Conservation (phyloP, 805 yeast genomes). For the Jamesozyma piceae region DNA sequence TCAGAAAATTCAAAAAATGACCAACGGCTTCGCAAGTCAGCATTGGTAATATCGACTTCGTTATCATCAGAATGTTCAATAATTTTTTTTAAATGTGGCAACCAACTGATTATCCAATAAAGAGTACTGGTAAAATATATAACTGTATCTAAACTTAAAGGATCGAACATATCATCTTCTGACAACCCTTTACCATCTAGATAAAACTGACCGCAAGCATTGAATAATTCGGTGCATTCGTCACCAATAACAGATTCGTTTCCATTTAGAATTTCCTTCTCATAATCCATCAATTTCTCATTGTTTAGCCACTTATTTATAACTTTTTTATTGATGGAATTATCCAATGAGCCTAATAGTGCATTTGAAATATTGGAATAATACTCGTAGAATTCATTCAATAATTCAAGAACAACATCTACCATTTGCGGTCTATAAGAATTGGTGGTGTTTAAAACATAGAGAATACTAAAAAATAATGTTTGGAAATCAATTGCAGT, state of each 20-base stretch:
- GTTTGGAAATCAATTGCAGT: slow-evolving; percentile 23
- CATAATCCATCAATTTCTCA: slow-evolving; percentile 24
- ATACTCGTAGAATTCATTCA: slow-evolving; percentile 33
- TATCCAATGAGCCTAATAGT: slow-evolving; percentile 16
- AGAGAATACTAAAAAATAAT: slow-evolving; percentile 21
- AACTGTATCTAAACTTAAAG: slow-evolving; percentile 41
- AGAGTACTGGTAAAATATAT: slow-evolving; percentile 46
- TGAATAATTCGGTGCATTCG: slow-evolving; percentile 26
- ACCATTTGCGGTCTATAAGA: slow-evolving; percentile 48
- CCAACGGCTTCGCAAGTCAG: slow-evolving; percentile 31
- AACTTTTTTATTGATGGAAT: slow-evolving; percentile 18
- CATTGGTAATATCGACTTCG: slow-evolving; percentile 8
- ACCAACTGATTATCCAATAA: slow-evolving; percentile 50
- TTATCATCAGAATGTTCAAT: slow-evolving; percentile 11
- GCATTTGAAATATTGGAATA: slow-evolving; percentile 27
- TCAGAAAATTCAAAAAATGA: slow-evolving; percentile 33
- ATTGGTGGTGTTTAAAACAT: slow-evolving; percentile 30
- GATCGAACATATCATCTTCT: slow-evolving; percentile 47
- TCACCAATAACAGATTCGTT: slow-evolving; percentile 13
- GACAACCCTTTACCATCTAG: slow-evolving; percentile 23
- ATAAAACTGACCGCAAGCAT: slow-evolving; percentile 26
- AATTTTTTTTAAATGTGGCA: slow-evolving; percentile 44
- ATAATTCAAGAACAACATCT: slow-evolving; percentile 27
- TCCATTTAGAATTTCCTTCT: slow-evolving; percentile 25
- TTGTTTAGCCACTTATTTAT: slow-evolving; percentile 32